Evolutionary conservation across 2,329 filamentous ascomycete species (phyloP).

Genomic region (Alternaria brassicae): DNA sequence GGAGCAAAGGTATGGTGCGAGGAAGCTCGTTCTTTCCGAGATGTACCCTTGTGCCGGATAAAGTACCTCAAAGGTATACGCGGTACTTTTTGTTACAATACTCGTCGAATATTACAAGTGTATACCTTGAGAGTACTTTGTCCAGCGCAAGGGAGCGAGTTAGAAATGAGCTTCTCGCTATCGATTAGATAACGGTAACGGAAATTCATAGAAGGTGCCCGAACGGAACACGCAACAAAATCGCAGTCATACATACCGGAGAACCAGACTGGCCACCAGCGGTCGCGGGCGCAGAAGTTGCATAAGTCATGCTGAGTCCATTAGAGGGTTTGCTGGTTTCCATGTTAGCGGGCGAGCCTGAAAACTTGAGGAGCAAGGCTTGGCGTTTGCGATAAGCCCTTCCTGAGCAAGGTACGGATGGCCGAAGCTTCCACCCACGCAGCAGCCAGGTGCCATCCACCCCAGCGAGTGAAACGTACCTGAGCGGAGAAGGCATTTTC

Average conservation of each 20-base stretch:
- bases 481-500: conserved; percentile 37
- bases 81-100: no score
- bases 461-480: conserved; percentile 38
- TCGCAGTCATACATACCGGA: conserved; percentile 57
- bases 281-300: conserved; percentile 70
- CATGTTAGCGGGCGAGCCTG: conserved; percentile 32
- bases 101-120: no score
- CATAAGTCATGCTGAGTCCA: conserved; percentile 65
- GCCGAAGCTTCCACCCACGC: no score
- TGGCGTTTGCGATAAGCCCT: conserved; percentile 36
- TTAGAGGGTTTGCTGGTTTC: conserved; percentile 49
- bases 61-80: not conserved
- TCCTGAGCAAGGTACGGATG: no score
- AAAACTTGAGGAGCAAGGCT: conserved; percentile 25
- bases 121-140: no score
- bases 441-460: not conserved
- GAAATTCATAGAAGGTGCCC: no score
- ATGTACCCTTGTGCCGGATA: no score
- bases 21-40: not conserved
- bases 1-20: not conserved
- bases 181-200: no score
- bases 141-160: not conserved
- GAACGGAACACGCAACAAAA: no score
- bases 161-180: no score
- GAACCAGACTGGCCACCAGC: conserved; percentile 68